Base-by-base conservation (phyloP, 2,329 filamentous ascomycete species). In the Capronia epimyces region DNA sequence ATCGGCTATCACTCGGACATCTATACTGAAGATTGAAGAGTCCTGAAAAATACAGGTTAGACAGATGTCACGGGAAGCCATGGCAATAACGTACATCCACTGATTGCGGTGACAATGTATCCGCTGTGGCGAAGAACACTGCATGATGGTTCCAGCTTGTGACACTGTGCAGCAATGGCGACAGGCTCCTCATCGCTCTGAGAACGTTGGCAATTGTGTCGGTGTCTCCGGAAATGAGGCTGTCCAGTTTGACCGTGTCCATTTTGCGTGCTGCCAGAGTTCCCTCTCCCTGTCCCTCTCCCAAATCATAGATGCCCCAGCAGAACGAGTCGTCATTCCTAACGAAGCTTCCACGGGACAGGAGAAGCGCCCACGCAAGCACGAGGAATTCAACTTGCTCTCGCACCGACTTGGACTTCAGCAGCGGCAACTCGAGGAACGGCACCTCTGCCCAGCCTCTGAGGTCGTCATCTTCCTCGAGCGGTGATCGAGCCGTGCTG, bases 331-430 rank as follows among this genome's bases (percentile, higher is more conserved):
- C 25, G 2, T 37, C 43, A 21, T 46, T 39, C 2, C 7, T 46
- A 13, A n/a, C 15, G n/a, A 46, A 21, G n/a, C 31, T 46, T n/a
- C 43, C 43, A 12, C 43, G 31, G 21, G 37, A 15, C 10, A 46
- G 29, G 16, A 46, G 43, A 7, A 46, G 43, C 2, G 20, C 20
- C 43, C 43, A 46, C 4, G 31, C 16, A 20, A 46, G 43, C 13
- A 46, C 12, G 2, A 46, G n/a, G 10, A 43, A 25, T 1, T 3
- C 40, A 16, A 27, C 21, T 16, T 43, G 40, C 15, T 43, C 40
- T 25, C 27, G 2, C 13, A 9, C 2, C 10, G 40, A 29, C 4
- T 2, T 25, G 40, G 13, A 3, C 8, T 2, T 27, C 3, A 43
- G 21, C 1, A 43, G 24, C 15, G 2, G 20, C 20, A 43, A 2